Conservation (phyloP, 1,284 basidiomycete genomes). For the Cerrena zonata region DNA sequence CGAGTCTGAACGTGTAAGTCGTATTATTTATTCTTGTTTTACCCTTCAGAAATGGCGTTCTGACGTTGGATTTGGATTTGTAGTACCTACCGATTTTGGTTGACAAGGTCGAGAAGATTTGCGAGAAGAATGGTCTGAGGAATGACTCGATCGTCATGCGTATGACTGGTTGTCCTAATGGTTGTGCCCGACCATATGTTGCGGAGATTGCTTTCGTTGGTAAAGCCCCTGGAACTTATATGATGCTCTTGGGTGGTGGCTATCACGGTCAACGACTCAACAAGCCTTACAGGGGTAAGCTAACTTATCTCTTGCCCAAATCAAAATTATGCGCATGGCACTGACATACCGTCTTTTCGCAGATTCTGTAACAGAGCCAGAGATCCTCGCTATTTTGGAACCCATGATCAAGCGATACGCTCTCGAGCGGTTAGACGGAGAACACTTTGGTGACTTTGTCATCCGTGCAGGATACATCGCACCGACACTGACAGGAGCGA, state of each 20-base stretch:
- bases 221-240: slow-evolving; percentile 89
- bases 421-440: slow-evolving; percentile 81
- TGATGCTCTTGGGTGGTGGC: slow-evolving; percentile 94
- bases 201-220: slow-evolving; percentile 96
- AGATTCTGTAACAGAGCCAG: slow-evolving; percentile 90
- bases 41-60: neutral
- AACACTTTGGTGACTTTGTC: slow-evolving; percentile 94
- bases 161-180: slow-evolving; percentile 96
- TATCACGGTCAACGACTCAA: slow-evolving; percentile 90
- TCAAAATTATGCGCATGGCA: neutral
- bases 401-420: slow-evolving; percentile 95
- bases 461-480: slow-evolving; percentile 83
- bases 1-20: slow-evolving; percentile 78
- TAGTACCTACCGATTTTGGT: slow-evolving; percentile 91
- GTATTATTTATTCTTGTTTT: neutral
- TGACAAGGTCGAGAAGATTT: slow-evolving; percentile 92
- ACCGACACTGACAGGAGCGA: slow-evolving; percentile 68
- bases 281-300: slow-evolving; percentile 80
- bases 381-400: slow-evolving; percentile 84
- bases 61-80: too few relatives aligned
- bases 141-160: slow-evolving; percentile 96
- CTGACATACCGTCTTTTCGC: slow-evolving; percentile 15
- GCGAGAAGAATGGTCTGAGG: slow-evolving; percentile 86
- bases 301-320: neutral
- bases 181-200: slow-evolving; percentile 90